Evolutionary conservation across 1,284 basidiomycete species (phyloP), one percentile per base, ranked within the genome.

Genomic region (Anthracocystis walkeri): DNA sequence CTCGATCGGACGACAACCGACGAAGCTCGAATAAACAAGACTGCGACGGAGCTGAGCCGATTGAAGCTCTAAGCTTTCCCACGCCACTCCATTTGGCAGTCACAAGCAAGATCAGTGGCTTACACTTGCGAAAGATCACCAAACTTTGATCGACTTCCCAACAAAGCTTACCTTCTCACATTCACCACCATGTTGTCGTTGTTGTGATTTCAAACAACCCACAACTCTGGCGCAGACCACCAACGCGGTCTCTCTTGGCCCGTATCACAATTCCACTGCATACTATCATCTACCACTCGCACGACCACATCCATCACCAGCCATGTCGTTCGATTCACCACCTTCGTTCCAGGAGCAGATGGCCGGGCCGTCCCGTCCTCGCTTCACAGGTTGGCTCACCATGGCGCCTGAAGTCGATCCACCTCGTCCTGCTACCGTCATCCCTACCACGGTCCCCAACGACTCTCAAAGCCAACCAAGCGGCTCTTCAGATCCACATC

Each of bases 301-400:
- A 21, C 18, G 16, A 41, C n/a, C 16, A 27, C 27, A 12, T n/a
- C 3, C 38, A 25, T 40, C 50, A 5, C 20, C 51, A 33, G 48
- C 38, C 41, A 75, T 75, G 63, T 59, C 65, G 1, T 64, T 41
- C 50, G 46, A 73, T 27, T 31, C 42, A 42, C 48, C 14, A 7
- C 31, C 72, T 11, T 63, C 73, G 7, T 33, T 71, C 5, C 67
- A 67, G 44, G 67, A 67, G 46, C 67, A 70, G 58, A 67, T 71
- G 67, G 68, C 65, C 4, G 67, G 64, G 10, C 60, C 67, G 5
- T 71, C 73, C 12, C 56, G 59, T 31, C 61, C 73, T 56, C 75
- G 71, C 40, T 77, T 77, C 60, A 69, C 66, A 38, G 76, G 79
- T 14, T 81, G 78, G 78, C 76, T 81, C 49, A 71, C 73, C 38